phyloP scores from a whole-genome alignment of 371 early-diverging fungal genomes.

The Mucor irregularis region DNA sequence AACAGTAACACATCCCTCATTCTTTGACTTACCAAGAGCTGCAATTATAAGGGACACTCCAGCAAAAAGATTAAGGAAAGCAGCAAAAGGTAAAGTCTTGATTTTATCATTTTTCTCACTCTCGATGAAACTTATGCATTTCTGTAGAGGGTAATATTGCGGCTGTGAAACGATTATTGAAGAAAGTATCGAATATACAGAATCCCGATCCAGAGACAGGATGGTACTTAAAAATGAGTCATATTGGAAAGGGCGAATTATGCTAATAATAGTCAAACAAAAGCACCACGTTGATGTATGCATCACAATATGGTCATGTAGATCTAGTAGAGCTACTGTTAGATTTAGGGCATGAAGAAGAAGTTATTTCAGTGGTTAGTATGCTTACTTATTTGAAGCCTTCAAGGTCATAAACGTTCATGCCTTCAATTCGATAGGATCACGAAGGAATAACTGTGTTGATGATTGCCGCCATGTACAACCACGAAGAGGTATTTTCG shows the following conservation, averaged over 20 bases:
- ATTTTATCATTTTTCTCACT: background rate
- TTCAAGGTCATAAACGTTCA: too few species aligned
- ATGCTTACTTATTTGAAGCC: background rate
- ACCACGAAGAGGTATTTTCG: conserved; percentile 44
- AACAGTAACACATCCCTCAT: conserved; percentile 22
- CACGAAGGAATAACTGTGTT: conserved; percentile 50
- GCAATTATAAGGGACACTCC: conserved; percentile 46
- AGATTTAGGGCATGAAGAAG: conserved; percentile 51
- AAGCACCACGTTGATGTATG: conserved; percentile 54
- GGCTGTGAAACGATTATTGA: conserved; percentile 47
- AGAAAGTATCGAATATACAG: conserved; percentile 48
- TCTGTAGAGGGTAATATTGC: conserved; percentile 53
- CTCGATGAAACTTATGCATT: too few species aligned
- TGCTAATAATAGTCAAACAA: too few species aligned
- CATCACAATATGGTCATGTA: conserved; percentile 43
- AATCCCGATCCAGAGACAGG: conserved; percentile 54
- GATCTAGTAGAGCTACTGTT: conserved; percentile 45
- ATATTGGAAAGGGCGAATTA: too few species aligned
- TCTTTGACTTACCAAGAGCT: conserved; percentile 47
- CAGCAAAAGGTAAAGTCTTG: conserved; percentile 36
- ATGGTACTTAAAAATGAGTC: too few species aligned
- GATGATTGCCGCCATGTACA: conserved; percentile 53
- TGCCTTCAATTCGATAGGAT: too few species aligned
- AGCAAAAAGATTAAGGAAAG: conserved; percentile 41
- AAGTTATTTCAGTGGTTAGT: conserved; percentile 50